Base-by-base conservation (phyloP, 2,329 filamentous ascomycete genomes). In the Penicillium nordicum region DNA sequence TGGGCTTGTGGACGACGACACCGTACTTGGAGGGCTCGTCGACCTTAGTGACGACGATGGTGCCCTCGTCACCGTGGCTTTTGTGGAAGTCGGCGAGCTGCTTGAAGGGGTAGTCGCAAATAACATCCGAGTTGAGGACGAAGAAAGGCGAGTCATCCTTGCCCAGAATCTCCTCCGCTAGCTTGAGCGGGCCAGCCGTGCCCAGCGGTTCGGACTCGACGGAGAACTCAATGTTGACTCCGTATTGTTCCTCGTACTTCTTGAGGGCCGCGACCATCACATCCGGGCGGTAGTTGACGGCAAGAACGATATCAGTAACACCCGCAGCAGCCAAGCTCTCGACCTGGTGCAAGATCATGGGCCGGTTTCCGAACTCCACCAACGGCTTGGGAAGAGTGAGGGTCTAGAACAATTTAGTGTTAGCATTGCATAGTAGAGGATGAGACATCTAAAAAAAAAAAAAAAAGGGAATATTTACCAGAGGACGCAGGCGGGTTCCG, bases 1-100 rank as follows among this genome's bases (percentile, higher is more conserved):
- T 89, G 61, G 92, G 91, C 82, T 96, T 94, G 86, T 97, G 93
- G 30, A 99, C 94, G 55, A 99, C 87, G 67, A 99, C 93, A 85
- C 93, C 93, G 76, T 97, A 99, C 80, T 99, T 99, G 72, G 91
- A 96, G 42, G 93, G 93, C 79, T 99, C 94, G 79, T 99, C 93
- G 51, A 99, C 93, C 84, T 97, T 99, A 71, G 93, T 99, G 62
- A 97, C 93, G 46, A 96, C 89, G 71, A 99, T 99, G 65, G 93
- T 99, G 65, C 93, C 94, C 81, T 99, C 94, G 50, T 96, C 85
- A 58, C 93, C 94, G 77, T 99, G 94, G 56, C 80, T 79, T 78
- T 90, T 93, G 85, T 97, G 94, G 85, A 96, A 97, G 21, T 87
- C 86, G 59, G 89, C 89, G 50, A 97, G 85, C 68, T 96, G 83